phyloP scores from a whole-genome alignment of 169 alveolate species.

The Plasmodium malariae region DNA sequence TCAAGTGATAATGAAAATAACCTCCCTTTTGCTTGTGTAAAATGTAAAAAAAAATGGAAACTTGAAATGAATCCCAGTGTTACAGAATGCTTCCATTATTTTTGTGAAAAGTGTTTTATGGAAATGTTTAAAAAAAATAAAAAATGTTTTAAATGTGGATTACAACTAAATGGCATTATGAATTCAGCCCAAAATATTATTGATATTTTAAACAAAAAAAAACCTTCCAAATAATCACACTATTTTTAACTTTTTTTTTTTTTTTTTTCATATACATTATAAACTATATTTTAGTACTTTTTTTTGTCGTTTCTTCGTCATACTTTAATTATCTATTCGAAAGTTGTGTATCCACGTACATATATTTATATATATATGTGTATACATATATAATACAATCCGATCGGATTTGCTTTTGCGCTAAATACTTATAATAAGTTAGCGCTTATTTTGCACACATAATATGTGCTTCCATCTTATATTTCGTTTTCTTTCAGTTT shows the following conservation, averaged over 20 bases:
- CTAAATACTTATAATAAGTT: not conserved
- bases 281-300: not conserved
- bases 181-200: conserved; percentile 84
- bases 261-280: conserved; percentile 10
- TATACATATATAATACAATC: not conserved
- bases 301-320: not conserved
- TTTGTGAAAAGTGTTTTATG: conserved; percentile 95
- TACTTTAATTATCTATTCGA: not conserved
- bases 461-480: too few species aligned
- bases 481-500: too few species aligned
- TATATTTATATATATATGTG: conserved; percentile 3
- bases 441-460: too few species aligned
- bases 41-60: conserved; percentile 90
- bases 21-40: conserved; percentile 85
- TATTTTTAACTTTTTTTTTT: not conserved
- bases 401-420: not conserved
- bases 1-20: conserved; percentile 74
- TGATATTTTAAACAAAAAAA: conserved; percentile 79
- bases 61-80: conserved; percentile 90
- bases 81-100: conserved; percentile 94
- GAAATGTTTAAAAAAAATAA: conserved; percentile 86
- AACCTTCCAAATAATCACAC: not conserved
- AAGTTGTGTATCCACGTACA: not conserved
- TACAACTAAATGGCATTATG: conserved; percentile 91
- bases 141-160: conserved; percentile 90